Percentiles rank a stretch among this genome's conserved stretches.
phyloP scores from a whole-genome alignment of 768 basidiomycete genomes.

The Trichaptum fuscoviolaceum region DNA sequence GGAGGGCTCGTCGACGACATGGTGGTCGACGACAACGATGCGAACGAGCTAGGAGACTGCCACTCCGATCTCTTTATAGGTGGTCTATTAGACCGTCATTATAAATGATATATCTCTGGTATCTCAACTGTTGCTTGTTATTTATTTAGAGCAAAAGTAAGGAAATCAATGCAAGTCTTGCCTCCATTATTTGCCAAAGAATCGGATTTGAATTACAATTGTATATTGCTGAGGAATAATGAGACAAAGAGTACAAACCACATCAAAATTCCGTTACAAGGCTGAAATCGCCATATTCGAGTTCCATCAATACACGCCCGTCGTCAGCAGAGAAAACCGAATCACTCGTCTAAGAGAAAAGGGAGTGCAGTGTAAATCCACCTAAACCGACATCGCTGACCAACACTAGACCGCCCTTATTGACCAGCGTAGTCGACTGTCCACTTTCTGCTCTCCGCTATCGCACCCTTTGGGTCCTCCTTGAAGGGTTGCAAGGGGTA shows the following conservation, averaged over 20 bases:
- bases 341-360: background rate
- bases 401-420: too few relatives aligned
- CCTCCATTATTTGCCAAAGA: too few relatives aligned
- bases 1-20: constrained; percentile 36
- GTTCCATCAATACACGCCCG: background rate
- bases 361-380: background rate
- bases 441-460: constrained; percentile 92
- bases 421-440: constrained; percentile 74
- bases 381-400: background rate
- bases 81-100: too few relatives aligned
- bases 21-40: constrained; percentile 12
- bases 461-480: constrained; percentile 91
- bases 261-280: background rate
- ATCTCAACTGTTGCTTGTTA: too few relatives aligned
- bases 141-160: too few relatives aligned
- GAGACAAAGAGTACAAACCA: background rate
- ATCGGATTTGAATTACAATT: too few relatives aligned
- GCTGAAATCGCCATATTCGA: background rate
- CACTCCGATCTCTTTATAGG: background rate
- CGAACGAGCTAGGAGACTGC: too few relatives aligned
- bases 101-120: too few relatives aligned
- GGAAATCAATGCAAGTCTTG: too few relatives aligned
- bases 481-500: background rate
- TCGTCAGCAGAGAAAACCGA: background rate
- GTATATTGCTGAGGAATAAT: background rate